Percentiles rank a stretch among this genome's conserved stretches.
Conservation (phyloP, 768 basidiomycete genomes). For the Russula sp. region DNA sequence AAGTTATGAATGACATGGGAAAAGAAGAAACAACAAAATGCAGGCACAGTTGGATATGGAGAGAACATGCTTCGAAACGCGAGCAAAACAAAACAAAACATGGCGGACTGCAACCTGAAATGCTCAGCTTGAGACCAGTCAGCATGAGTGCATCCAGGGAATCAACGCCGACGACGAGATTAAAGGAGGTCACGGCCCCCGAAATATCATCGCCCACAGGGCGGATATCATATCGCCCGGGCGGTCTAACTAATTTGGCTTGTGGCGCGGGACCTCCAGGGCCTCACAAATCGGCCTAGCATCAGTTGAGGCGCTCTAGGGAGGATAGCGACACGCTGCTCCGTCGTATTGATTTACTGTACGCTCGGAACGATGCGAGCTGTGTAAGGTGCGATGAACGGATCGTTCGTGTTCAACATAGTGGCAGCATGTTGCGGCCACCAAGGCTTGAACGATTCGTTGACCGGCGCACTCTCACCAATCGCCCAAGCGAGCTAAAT, state of each 20-base stretch:
- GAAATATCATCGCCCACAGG: constrained; percentile 10
- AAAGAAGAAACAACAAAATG: constrained; percentile 6
- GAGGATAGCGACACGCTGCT: constrained; percentile 74
- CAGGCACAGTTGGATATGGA: constrained; percentile 4
- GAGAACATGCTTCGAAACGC: background rate
- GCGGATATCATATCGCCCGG: too few relatives aligned
- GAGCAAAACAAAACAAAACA: too few relatives aligned
- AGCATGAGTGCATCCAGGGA: too few relatives aligned
- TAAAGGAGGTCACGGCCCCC: too few relatives aligned
- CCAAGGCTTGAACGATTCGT: constrained; percentile 81
- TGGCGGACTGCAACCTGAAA: constrained; percentile 27
- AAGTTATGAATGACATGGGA: constrained; percentile 18
- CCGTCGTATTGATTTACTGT: constrained; percentile 70
- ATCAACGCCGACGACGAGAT: too few relatives aligned
- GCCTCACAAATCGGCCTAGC: too few relatives aligned
- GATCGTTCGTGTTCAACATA: too few relatives aligned
- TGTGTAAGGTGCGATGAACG: constrained; percentile 74
- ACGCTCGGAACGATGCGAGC: constrained; percentile 79
- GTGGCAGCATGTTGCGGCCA: too few relatives aligned
- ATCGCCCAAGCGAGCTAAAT: constrained; percentile 67
- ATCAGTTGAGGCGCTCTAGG: constrained; percentile 65
- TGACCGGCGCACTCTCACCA: constrained; percentile 70
- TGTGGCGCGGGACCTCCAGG: too few relatives aligned
- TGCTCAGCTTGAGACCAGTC: too few relatives aligned
- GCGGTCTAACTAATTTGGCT: too few relatives aligned